Base-by-base conservation (phyloP, 768 basidiomycete species). In the Phylloporus arenicola region DNA sequence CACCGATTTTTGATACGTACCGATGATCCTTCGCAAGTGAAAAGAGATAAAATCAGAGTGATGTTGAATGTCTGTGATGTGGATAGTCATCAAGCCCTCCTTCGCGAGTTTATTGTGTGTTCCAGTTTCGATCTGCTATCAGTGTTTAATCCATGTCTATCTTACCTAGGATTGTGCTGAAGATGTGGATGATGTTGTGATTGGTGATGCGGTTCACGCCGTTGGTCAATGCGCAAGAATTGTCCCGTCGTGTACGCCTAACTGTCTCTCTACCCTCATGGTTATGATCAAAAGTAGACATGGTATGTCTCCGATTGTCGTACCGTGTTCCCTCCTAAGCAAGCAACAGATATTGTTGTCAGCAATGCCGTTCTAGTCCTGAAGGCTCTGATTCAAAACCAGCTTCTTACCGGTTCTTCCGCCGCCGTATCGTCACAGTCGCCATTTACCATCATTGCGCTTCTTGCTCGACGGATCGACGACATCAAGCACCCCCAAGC, bases 101-200 rank as follows among this genome's bases (percentile, higher is more conserved):
- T 98, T 55, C 75, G 83, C 20, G 96, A 99, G 63, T 84, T 96
- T 56, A 82, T 87, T 54, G 94, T 95, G 50, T 50, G 86, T 73
- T 41, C 39, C 42, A 13, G 14, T 47, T 22, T 17, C 53, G 25
- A 30, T 35, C 16, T 30, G 14, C 30, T 14, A 14, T 11, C 17
- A n/a, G 17, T 11, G 9, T 42, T 45, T 48, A 39, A 52, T 20
- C 3, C 41, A 37, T 31, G 16, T 22, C 9, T 46, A 12, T 22
- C 48, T 7, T 34, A 38, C 31, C 34, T 54, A 96, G 92, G 84
- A 88, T 53, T 94, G 86, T 59, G 78, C 84, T 1, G 84, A 88
- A n/a, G 88, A 90, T 60, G 69, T 77, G 0, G 80, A 93, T 47
- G 86, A 91, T 58, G 55, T 60, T 3, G 78, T 93, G 1, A 85